Conservation (phyloP, 192 early-diverging fungal species). For the Dissophora globulifera region DNA sequence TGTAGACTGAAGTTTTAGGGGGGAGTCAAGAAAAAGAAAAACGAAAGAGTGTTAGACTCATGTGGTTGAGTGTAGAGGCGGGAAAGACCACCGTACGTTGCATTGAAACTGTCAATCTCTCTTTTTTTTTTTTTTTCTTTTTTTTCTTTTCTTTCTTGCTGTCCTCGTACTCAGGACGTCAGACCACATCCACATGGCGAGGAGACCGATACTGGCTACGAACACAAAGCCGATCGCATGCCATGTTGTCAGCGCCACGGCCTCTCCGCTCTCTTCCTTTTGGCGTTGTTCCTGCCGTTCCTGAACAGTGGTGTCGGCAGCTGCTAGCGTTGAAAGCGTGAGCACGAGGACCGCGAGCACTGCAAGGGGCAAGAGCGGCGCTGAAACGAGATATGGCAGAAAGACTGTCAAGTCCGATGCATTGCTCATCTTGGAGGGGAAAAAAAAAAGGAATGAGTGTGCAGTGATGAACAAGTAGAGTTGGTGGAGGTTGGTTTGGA, state of each 20-base stretch:
- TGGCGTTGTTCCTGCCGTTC: slow-evolving; percentile 34
- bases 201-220: slow-evolving; percentile 51
- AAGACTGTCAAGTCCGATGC: slow-evolving; percentile 6
- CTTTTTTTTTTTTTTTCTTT: too few species aligned
- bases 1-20: slow-evolving; percentile 39
- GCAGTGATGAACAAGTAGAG: not conserved
- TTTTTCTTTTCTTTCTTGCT: too few species aligned
- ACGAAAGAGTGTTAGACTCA: not conserved
- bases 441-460: not conserved
- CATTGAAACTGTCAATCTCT: too few species aligned
- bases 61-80: too few species aligned
- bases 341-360: slow-evolving; percentile 31
- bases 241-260: slow-evolving; percentile 27
- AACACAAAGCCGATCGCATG: slow-evolving; percentile 52
- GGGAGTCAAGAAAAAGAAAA: not conserved
- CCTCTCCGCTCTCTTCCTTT: slow-evolving; percentile 45
- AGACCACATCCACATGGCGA: slow-evolving; percentile 55
- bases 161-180: slow-evolving; percentile 53
- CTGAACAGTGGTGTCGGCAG: slow-evolving; percentile 50
- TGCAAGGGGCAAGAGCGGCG: slow-evolving; percentile 32
- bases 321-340: slow-evolving; percentile 27
- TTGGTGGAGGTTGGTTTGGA: not conserved
- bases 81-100: too few species aligned
- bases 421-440: slow-evolving; percentile 21
- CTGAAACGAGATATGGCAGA: slow-evolving; percentile 34